Conservation (phyloP, 2,329 filamentous ascomycete genomes). For the Rosellinia necatrix region DNA sequence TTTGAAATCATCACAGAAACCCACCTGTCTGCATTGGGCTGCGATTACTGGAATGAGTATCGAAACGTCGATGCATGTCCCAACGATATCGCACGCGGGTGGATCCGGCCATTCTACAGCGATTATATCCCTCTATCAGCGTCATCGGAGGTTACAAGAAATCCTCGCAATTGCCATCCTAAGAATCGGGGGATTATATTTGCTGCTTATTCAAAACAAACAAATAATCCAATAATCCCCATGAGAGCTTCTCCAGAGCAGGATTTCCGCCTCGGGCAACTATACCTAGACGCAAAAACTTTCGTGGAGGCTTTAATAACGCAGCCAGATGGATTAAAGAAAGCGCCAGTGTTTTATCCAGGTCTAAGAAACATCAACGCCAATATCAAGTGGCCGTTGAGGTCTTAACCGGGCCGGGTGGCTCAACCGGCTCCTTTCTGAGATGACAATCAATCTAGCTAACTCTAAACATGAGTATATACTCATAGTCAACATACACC, state of each 20-base stretch:
- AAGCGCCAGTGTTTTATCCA: not conserved
- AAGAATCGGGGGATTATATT: slow-evolving; percentile 31
- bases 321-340: not conserved
- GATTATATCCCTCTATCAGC: slow-evolving; percentile 15
- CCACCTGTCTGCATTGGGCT: slow-evolving; percentile 26
- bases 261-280: slow-evolving; percentile 17
- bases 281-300: slow-evolving; percentile 23
- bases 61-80: slow-evolving; percentile 24
- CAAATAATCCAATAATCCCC: slow-evolving; percentile 14
- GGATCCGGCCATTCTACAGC: slow-evolving; percentile 28
- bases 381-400: not conserved
- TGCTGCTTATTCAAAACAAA: slow-evolving; percentile 29
- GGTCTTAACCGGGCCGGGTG: not conserved
- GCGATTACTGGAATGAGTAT: slow-evolving; percentile 30
- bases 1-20: slow-evolving; percentile 30
- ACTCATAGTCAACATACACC: too few relatives aligned
- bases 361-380: not conserved
- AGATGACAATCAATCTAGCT: too few relatives aligned
- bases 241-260: slow-evolving; percentile 24
- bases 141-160: not conserved
- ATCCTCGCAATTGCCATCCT: not conserved
- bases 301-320: slow-evolving; percentile 23
- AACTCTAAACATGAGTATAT: not conserved
- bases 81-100: slow-evolving; percentile 29
- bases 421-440: not conserved